Evolutionary conservation across 306 rosid genomes (phyloP), one percentile per base, ranked within the genome.

Genomic region (Ormosia emarginata): DNA sequence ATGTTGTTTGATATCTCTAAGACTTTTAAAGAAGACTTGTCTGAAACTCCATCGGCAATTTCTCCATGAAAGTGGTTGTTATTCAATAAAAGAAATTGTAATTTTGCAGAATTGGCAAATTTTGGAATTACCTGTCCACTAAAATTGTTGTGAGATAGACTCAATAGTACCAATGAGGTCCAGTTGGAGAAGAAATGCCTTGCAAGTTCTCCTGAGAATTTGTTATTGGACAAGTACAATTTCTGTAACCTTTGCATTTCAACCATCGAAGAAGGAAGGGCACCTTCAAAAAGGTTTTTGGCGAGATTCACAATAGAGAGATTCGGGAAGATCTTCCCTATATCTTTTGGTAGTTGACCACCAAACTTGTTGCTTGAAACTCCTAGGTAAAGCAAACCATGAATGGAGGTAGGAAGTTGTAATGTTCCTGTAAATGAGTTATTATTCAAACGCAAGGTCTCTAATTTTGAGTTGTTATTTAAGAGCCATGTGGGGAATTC

Each of bases 401-500:
- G 47, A 4, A 1, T 6, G 17, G 10, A 18, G 17, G 43, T 8
- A 5, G 9, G 13, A 3, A 50, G 53, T 63, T 7, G 55, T 2
- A 41, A 4, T 11, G 18, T 18, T 13, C 68, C 68, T 1, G 15
- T 34, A 44, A 78, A 6, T 11, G 37, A 50, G 52, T 78, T 78
- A 3, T 55, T 4, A 2, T 3, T 29, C 40, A 55, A 55, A 17
- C 2, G 0, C 5, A 78, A 11, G 7, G 3, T 4, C 32, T 67
- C 14, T 15, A 78, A 33, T 3, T 67, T 40, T 50, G 75, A n/a
- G 41, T 78, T 78, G 13, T 78, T 66, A 18, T 52, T 37, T 7
- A 78, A 8, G 18, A 78, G 3, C 82, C 82, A 78, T 11, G 6
- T 12, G 5, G 82, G 75, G 43, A 78, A 78, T 17, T 6, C 50